Evolutionary conservation across 2,329 filamentous ascomycete species (phyloP), one percentile per base, ranked within the genome.

Genomic region (Fusarium scirpi): DNA sequence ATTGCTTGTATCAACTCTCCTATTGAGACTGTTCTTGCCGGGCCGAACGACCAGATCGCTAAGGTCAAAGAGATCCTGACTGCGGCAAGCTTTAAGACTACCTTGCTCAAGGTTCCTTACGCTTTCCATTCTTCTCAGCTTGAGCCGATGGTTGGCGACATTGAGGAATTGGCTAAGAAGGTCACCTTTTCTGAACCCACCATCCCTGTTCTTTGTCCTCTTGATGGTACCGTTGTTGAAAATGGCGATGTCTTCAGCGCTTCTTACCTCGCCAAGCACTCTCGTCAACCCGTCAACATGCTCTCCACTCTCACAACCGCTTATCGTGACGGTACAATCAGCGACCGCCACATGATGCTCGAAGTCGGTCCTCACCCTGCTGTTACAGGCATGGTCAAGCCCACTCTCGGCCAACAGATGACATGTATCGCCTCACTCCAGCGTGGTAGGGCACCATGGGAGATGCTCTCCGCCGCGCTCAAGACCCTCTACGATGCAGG

Each of bases 1-100:
- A 59, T 71, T 8, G 68, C 90, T 2, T 93, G 91, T 78, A 84
- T 91, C 75, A 93, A 93, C 74, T 85, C 86, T 0, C 86, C 86
- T 0, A 81, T 85, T 40, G 87, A 90, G 73, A 90, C 86, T 32
- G 90, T 92, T 7, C 43, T 76, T 11, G 73, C 72, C n/a, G 75
- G 74, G 0, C 49, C 59, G 1, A 60, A 62, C 11, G 54, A 65
- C 0, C 61, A 70, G 3, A 58, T 76, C 2, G 44, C 58, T 6
- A 45, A 40, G 7, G 25, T 71, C 15, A 62, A 62, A 18, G 60
- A 67, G 0, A n/a, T 56, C 1, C 63, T 76, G 0, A 9, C 38
- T 3, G 13, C 60, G 2, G 69, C 67, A 7, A 49, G 18, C 16
- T 56, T 60, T 76, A 84, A 77, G 77, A 80, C 52, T 12, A 74